phyloP scores from a whole-genome alignment of 106 monocot genomes.

The Apostasia ramifera region DNA sequence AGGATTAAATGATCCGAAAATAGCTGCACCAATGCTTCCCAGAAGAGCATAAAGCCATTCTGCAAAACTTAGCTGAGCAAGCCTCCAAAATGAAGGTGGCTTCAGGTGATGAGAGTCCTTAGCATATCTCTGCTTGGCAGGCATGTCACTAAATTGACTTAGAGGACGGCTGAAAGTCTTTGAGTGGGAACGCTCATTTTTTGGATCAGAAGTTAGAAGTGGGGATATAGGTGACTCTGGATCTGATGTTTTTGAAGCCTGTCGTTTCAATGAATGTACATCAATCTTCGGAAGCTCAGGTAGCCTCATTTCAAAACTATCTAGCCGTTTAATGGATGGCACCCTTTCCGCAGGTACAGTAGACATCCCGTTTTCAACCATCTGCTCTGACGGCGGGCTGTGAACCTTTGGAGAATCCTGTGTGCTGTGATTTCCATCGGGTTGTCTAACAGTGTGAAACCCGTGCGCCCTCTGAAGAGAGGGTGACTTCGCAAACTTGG shows the following conservation, averaged over 20 bases:
- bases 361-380: conserved; percentile 44
- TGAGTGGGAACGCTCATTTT: conserved; percentile 87
- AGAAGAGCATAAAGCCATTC: conserved; percentile 97
- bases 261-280: conserved; percentile 43
- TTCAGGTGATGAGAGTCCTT: conserved; percentile 26
- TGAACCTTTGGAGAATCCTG: conserved; percentile 67
- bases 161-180: conserved; percentile 73
- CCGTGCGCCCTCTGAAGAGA: conserved; percentile 74
- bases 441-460: conserved; percentile 32
- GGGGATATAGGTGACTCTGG: conserved; percentile 95
- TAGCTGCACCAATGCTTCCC: conserved; percentile 89
- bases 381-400: conserved; percentile 47
- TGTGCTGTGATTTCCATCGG: conserved; percentile 41
- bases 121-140: conserved; percentile 27
- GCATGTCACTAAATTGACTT: conserved; percentile 34
- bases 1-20: conserved; percentile 98
- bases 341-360: conserved; percentile 25
- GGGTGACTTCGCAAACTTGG: conserved; percentile 79
- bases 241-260: conserved; percentile 51
- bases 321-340: conserved; percentile 74
- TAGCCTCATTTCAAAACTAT: conserved; percentile 72
- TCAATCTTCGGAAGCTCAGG: conserved; percentile 84
- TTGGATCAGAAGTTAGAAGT: conserved; percentile 86
- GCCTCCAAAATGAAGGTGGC: conserved; percentile 83
- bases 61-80: conserved; percentile 71